Conservation (phyloP, 2,329 filamentous ascomycete species). For the Biscogniauxia sp. region DNA sequence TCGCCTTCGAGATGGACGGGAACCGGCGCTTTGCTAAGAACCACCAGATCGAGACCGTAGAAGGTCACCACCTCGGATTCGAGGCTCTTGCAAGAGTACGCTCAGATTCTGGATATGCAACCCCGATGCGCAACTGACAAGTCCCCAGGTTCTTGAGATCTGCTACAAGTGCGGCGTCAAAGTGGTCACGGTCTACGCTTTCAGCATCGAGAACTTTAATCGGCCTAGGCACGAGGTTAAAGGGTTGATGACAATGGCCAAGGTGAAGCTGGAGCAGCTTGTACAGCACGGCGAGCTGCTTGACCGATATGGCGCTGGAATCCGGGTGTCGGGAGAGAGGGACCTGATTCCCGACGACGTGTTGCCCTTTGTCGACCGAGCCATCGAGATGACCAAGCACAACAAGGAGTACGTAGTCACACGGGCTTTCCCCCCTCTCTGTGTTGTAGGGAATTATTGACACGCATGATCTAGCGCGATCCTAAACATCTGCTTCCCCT, state of each 20-base stretch:
- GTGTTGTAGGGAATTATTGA: background rate
- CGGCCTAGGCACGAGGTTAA: conserved; percentile 95
- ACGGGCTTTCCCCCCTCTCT: background rate
- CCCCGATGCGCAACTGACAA: conserved; percentile 15
- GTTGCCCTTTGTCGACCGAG: conserved; percentile 80
- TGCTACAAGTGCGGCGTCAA: conserved; percentile 98
- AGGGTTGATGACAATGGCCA: conserved; percentile 95
- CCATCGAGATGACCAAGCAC: conserved; percentile 80
- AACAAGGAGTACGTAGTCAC: conserved; percentile 67
- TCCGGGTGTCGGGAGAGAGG: conserved; percentile 81
- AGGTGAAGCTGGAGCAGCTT: conserved; percentile 88
- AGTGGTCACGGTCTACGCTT: conserved; percentile 96
- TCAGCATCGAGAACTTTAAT: conserved; percentile 99
- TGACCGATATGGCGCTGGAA: conserved; percentile 85
- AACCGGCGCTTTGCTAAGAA: conserved; percentile 89
- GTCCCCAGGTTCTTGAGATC: conserved; percentile 77
- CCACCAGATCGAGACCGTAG: conserved; percentile 92
- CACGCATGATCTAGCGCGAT: conserved; percentile 41
- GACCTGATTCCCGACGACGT: conserved; percentile 85
- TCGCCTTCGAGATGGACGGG: conserved; percentile 99
- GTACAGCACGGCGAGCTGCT: conserved; percentile 90
- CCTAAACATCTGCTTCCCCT: conserved; percentile 96
- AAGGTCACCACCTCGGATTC: conserved; percentile 94
- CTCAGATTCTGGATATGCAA: conserved; percentile 9
- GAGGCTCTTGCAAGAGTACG: conserved; percentile 85